Conservation (phyloP, 108 stramenopile genomes). For the Cyclotella kingstonii region DNA sequence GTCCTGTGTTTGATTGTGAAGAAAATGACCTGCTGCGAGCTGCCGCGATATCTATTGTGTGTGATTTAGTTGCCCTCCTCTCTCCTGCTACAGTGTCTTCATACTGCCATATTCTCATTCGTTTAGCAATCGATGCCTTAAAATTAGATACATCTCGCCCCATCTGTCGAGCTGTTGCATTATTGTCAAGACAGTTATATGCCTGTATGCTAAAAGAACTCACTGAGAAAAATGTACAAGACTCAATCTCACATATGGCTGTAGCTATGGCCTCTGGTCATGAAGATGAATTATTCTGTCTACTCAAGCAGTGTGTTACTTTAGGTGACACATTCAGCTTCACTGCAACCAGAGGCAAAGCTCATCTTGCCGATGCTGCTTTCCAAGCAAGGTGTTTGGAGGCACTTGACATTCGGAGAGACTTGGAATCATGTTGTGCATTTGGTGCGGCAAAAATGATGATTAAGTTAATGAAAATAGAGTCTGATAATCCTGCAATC, state of each 20-base stretch:
- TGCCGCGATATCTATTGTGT: slow-evolving; percentile 50
- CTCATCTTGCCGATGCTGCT: slow-evolving; percentile 47
- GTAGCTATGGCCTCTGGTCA: slow-evolving; percentile 43
- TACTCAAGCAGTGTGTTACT: slow-evolving; percentile 27
- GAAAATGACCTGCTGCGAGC: slow-evolving; percentile 69
- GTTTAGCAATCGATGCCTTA: slow-evolving; percentile 39
- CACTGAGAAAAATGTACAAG: slow-evolving; percentile 2
- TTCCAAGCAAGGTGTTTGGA: slow-evolving; percentile 64
- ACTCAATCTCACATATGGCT: slow-evolving; percentile 35
- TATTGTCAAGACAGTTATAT: slow-evolving; percentile 64
- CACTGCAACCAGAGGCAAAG: slow-evolving; percentile 12
- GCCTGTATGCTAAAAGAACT: slow-evolving; percentile 47
- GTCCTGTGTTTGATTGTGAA: slow-evolving; percentile 72
- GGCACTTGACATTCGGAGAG: slow-evolving; percentile 50
- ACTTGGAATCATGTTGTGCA: slow-evolving; percentile 44
- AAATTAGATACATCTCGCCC: slow-evolving; percentile 58
- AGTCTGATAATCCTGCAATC: slow-evolving; percentile 15
- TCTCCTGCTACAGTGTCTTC: slow-evolving; percentile 37
- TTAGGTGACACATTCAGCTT: slow-evolving; percentile 1
- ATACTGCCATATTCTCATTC: slow-evolving; percentile 47
- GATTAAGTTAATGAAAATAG: slow-evolving; percentile 20
- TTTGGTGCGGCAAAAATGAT: slow-evolving; percentile 36
- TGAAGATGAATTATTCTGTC: slow-evolving; percentile 48
- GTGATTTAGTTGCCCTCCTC: slow-evolving; percentile 55
- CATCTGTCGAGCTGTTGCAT: slow-evolving; percentile 65